These are phyloP conservation scores for Noccaea caerulescens DNA, from an alignment of 345 rosid species.

Conservation along the genomic window DNA sequence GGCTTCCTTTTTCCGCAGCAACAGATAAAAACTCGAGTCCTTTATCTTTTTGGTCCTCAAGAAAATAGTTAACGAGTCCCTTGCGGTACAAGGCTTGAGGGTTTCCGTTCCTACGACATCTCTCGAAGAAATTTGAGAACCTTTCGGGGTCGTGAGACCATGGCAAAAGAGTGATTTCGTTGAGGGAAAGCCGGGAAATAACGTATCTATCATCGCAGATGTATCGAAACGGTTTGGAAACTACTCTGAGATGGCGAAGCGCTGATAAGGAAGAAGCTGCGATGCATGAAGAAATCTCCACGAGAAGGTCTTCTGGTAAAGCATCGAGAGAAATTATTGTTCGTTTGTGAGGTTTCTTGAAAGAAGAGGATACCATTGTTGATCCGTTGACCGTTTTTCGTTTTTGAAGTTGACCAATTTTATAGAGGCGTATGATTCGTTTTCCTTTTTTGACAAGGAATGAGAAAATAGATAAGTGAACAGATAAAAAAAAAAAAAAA, in stretches of 20 bases:
- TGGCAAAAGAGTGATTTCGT: not conserved
- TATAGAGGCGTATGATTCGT: not conserved
- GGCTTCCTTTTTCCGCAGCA: slow-evolving; percentile 22
- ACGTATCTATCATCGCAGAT: slow-evolving; percentile 21
- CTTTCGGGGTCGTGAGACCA: slow-evolving; percentile 3
- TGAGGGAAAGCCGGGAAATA: slow-evolving; percentile 9
- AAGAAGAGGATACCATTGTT: slow-evolving; percentile 6
- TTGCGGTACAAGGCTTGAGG: slow-evolving; percentile 31
- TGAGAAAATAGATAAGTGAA: no score
- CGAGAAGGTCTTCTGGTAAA: slow-evolving; percentile 24
- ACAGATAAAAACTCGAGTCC: slow-evolving; percentile 4
- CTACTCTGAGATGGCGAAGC: slow-evolving; percentile 9
- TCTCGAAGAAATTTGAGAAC: slow-evolving; percentile 4
- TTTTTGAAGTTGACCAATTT: not conserved
- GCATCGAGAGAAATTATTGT: not conserved
- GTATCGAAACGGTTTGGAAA: slow-evolving; percentile 15
- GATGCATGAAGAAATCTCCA: slow-evolving; percentile 18
- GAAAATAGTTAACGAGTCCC: slow-evolving; percentile 15
- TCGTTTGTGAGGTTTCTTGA: not conserved
- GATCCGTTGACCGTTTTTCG: not conserved
- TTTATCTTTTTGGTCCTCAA: not conserved
- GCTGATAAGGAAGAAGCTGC: slow-evolving; percentile 19
- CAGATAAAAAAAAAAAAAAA: no score
- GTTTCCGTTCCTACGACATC: slow-evolving; percentile 31
- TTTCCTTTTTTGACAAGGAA: not conserved